Evolutionary conservation across 2,329 filamentous ascomycete species (phyloP).

Genomic region (Microsporum audouinii): DNA sequence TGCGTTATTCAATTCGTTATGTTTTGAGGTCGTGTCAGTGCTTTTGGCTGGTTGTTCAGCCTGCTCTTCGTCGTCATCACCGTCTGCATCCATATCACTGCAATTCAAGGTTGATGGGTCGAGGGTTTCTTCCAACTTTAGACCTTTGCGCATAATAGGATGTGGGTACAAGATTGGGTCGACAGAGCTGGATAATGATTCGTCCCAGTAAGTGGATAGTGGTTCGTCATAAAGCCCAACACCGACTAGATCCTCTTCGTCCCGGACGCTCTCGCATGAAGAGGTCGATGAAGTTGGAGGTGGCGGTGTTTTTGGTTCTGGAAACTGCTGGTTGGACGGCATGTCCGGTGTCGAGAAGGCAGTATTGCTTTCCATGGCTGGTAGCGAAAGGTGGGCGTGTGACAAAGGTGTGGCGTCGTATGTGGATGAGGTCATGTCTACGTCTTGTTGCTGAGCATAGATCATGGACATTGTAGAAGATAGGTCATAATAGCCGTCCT

Average conservation of each 20-base stretch:
- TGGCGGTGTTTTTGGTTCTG: slow-evolving; percentile 17
- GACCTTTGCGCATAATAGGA: slow-evolving; percentile 54
- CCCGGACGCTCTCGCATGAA: slow-evolving; percentile 39
- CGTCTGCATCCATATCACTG: slow-evolving; percentile 39
- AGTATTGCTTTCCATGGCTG: slow-evolving; percentile 13
- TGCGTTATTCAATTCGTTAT: background rate
- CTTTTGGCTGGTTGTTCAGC: slow-evolving; percentile 20
- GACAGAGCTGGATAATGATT: slow-evolving; percentile 29
- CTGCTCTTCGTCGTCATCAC: slow-evolving; percentile 49
- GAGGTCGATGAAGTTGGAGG: background rate
- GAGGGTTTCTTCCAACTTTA: slow-evolving; percentile 70
- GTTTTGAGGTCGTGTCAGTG: background rate
- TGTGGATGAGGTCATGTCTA: background rate
- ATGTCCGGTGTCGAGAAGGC: slow-evolving; percentile 30
- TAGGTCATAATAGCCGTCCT: background rate
- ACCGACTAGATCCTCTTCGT: slow-evolving; percentile 64
- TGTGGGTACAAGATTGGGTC: slow-evolving; percentile 35
- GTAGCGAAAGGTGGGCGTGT: background rate
- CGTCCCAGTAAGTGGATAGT: slow-evolving; percentile 42
- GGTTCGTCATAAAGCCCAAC: slow-evolving; percentile 72
- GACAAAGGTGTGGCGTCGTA: background rate
- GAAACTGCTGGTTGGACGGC: slow-evolving; percentile 27
- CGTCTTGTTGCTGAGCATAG: background rate
- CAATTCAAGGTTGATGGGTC: slow-evolving; percentile 49
- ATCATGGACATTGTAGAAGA: background rate